Evolutionary conservation across 1,139 yeast genomes (phyloP).

Genomic region (Yamadazyma aaseri): DNA sequence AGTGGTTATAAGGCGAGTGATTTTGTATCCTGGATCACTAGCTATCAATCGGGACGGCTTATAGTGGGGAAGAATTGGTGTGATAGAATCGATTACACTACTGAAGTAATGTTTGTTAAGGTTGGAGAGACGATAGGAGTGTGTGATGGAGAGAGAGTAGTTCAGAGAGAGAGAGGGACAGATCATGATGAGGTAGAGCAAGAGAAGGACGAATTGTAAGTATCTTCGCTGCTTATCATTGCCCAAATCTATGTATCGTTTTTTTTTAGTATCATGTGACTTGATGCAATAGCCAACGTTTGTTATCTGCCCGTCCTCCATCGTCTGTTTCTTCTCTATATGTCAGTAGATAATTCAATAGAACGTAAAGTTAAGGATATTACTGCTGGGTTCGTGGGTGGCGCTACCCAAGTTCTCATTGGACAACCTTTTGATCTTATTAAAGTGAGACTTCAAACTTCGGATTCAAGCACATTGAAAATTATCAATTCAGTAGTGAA

Average conservation of each 20-base stretch:
- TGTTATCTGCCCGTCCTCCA: too few species aligned
- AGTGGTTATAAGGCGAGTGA: constrained; percentile 4
- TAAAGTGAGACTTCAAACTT: constrained; percentile 63
- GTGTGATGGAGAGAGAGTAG: neutral
- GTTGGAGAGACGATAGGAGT: constrained; percentile 9
- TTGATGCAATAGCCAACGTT: constrained; percentile 8
- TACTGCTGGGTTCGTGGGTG: constrained; percentile 50
- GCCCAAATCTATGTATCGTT: too few species aligned
- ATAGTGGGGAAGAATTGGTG: constrained; percentile 12
- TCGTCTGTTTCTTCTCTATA: too few species aligned
- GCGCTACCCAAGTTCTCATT: constrained; percentile 68
- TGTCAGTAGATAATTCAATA: constrained; percentile 47
- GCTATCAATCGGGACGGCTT: constrained; percentile 8
- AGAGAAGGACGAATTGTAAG: constrained; percentile 4
- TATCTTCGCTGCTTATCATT: too few species aligned
- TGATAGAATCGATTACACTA: constrained; percentile 7
- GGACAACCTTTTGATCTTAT: constrained; percentile 77
- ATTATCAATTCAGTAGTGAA: constrained; percentile 54
- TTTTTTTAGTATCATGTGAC: too few species aligned
- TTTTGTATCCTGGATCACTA: constrained; percentile 13
- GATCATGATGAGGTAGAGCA: too few species aligned
- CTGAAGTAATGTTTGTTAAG: constrained; percentile 9
- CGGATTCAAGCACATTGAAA: constrained; percentile 37
- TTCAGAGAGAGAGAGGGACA: neutral
- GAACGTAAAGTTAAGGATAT: constrained; percentile 62